These are phyloP conservation scores for Coniochaeta sp. DNA, from an alignment of 2,329 filamentous ascomycete species.

Conservation along the genomic window DNA sequence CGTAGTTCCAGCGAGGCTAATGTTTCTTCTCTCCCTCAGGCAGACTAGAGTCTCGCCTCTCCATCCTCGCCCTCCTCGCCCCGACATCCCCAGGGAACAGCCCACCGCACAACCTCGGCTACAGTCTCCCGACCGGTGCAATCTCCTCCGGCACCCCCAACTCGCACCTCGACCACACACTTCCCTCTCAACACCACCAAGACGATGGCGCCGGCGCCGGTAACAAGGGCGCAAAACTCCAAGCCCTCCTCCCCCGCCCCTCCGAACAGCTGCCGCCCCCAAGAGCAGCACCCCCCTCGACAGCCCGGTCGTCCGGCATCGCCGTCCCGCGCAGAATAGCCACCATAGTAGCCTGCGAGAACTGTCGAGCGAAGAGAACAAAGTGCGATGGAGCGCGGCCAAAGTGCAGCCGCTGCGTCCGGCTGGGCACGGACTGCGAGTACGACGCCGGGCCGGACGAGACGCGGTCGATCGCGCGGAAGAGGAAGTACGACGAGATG, in stretches of 20 bases:
- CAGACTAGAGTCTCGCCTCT: conserved; percentile 1
- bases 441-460: conserved; percentile 4
- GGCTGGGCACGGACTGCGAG: neutral
- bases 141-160: neutral
- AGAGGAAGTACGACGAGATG: conserved; percentile 4
- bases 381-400: conserved; percentile 4
- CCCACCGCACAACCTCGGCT: neutral
- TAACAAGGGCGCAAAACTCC: neutral
- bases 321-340: neutral
- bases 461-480: conserved; percentile 3
- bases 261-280: neutral
- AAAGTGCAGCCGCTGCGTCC: conserved; percentile 2
- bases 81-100: neutral
- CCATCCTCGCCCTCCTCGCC: neutral
- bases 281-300: neutral
- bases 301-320: neutral
- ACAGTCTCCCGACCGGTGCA: neutral
- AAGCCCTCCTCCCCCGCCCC: neutral
- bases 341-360: neutral
- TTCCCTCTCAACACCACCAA: neutral
- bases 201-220: neutral
- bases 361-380: conserved; percentile 4
- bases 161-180: neutral
- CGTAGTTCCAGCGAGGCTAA: neutral
- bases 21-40: neutral